Percentiles rank a stretch among this genome's conserved stretches.
These are phyloP conservation scores for Heterobasidion irregulare DNA, from an alignment of 1,284 basidiomycete genomes.

Conservation along the genomic window DNA sequence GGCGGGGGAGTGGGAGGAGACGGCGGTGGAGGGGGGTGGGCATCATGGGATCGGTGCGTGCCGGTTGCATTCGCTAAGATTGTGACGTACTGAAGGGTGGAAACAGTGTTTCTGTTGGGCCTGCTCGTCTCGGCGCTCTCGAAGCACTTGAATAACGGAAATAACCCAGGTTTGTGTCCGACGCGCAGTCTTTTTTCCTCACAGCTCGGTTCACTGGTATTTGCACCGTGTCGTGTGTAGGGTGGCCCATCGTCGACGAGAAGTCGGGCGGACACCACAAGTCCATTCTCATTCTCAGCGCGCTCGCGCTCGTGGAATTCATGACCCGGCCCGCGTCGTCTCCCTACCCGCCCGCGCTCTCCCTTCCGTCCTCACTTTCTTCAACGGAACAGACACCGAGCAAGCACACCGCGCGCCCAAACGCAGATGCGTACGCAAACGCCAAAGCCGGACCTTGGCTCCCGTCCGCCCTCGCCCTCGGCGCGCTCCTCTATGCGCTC, in stretches of 20 bases:
- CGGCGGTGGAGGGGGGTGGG: neutral
- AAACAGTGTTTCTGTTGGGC: slow-evolving; percentile 56
- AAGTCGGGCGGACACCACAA: slow-evolving; percentile 69
- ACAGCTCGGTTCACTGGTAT: no score
- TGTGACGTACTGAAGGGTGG: neutral
- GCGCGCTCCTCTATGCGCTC: slow-evolving; percentile 67
- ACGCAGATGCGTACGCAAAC: neutral
- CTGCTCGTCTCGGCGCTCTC: slow-evolving; percentile 63
- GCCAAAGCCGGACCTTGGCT: slow-evolving; percentile 30
- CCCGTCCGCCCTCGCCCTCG: slow-evolving; percentile 53
- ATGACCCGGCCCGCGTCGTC: slow-evolving; percentile 23
- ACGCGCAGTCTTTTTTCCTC: no score
- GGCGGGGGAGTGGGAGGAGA: slow-evolving; percentile 10
- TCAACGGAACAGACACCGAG: neutral
- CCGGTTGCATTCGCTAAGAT: neutral
- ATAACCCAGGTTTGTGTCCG: slow-evolving; percentile 59
- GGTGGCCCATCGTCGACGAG: slow-evolving; percentile 76
- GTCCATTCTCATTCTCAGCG: slow-evolving; percentile 45
- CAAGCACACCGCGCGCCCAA: neutral
- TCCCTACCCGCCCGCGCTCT: neutral
- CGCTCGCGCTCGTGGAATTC: slow-evolving; percentile 44
- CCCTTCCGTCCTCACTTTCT: neutral
- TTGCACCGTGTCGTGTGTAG: slow-evolving; percentile 22
- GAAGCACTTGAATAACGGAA: slow-evolving; percentile 74
- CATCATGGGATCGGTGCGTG: slow-evolving; percentile 8